Evolutionary conservation across 2,329 filamentous ascomycete genomes (phyloP).

Genomic region (Penicillium sp.): DNA sequence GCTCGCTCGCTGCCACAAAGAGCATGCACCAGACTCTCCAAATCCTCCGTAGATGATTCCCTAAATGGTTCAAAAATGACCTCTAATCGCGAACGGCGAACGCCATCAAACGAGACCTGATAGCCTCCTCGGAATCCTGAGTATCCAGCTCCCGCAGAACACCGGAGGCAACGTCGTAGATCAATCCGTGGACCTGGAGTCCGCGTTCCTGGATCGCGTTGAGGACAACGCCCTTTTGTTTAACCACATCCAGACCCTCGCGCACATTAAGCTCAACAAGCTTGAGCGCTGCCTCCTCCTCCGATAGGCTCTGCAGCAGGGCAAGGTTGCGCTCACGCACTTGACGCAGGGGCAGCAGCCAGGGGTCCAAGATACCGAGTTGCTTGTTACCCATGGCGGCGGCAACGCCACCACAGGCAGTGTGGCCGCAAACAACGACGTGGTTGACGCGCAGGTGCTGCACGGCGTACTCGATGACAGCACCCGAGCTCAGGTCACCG

Average conservation of each 20-base stretch:
- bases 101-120: conserved; percentile 39
- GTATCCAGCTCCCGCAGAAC: conserved; percentile 54
- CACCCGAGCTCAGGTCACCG: conserved; percentile 71
- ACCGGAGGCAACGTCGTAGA: conserved; percentile 67
- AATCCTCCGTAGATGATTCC: not conserved
- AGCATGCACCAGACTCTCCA: conserved; percentile 7
- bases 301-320: conserved; percentile 48
- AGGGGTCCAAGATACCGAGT: conserved; percentile 61
- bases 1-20: not conserved
- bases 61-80: not conserved
- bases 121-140: conserved; percentile 40
- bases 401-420: conserved; percentile 58
- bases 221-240: conserved; percentile 67
- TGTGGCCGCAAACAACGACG: conserved; percentile 63
- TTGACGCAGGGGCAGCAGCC: conserved; percentile 58
- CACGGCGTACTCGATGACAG: conserved; percentile 79
- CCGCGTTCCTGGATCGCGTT: conserved; percentile 70
- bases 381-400: conserved; percentile 57
- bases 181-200: conserved; percentile 71
- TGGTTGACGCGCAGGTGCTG: conserved; percentile 66
- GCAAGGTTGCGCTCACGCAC: conserved; percentile 55
- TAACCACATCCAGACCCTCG: conserved; percentile 64
- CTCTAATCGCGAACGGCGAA: conserved; percentile 37
- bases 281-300: conserved; percentile 55
- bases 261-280: conserved; percentile 77